These are phyloP conservation scores for Pseudomonodictys pantanalensis DNA, from an alignment of 495 filamentous ascomycete species.

Conservation along the genomic window DNA sequence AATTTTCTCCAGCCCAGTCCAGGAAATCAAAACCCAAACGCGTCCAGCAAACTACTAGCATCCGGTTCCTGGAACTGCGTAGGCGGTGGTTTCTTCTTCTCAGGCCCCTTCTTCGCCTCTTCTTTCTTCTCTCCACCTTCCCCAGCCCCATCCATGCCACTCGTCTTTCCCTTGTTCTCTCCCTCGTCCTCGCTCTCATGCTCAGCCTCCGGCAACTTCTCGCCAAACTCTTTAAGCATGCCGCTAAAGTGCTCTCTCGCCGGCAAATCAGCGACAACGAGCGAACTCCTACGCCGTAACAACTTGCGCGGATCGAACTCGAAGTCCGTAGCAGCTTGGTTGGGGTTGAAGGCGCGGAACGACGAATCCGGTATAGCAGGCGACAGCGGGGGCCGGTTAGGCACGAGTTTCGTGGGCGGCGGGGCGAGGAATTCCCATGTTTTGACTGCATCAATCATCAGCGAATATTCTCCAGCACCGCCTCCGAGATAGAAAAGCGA, in stretches of 20 bases:
- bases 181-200: slow-evolving; percentile 28
- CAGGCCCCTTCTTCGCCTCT: slow-evolving; percentile 18
- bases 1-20: not conserved
- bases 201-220: not conserved
- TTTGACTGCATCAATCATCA: slow-evolving; percentile 18
- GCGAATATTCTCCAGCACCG: too few species aligned
- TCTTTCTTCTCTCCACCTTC: slow-evolving; percentile 30
- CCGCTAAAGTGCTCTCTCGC: slow-evolving; percentile 21
- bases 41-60: slow-evolving; percentile 58
- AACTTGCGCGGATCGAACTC: slow-evolving; percentile 61
- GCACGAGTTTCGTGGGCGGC: slow-evolving; percentile 32
- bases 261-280: slow-evolving; percentile 82
- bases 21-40: slow-evolving; percentile 41
- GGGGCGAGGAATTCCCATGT: slow-evolving; percentile 50
- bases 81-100: slow-evolving; percentile 59
- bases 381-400: slow-evolving; percentile 46
- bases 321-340: slow-evolving; percentile 34
- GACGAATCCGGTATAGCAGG: slow-evolving; percentile 18
- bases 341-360: slow-evolving; percentile 14
- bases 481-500: not conserved
- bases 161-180: slow-evolving; percentile 15
- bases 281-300: slow-evolving; percentile 66
- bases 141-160: slow-evolving; percentile 22
- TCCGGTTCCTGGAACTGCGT: slow-evolving; percentile 89
- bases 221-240: too few species aligned